Evolutionary conservation across 768 basidiomycete species (phyloP).

Genomic region (Rhodotorula paludigena): DNA sequence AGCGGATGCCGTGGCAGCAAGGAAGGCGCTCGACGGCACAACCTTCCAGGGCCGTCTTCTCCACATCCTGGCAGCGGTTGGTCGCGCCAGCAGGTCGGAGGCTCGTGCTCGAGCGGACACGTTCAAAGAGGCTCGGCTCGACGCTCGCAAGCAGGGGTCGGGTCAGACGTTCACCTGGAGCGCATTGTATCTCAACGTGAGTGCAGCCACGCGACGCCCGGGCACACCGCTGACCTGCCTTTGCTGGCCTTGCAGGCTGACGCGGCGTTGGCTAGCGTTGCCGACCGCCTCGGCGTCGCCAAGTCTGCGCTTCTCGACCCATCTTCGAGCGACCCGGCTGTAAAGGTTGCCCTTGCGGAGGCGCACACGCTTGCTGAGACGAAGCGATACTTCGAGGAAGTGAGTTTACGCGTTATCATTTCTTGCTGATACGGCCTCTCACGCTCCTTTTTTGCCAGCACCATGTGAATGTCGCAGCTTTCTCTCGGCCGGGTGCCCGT

Average conservation of each 20-base stretch:
- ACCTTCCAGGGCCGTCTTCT: constrained; percentile 87
- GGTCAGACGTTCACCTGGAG: constrained; percentile 86
- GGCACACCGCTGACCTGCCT: no score
- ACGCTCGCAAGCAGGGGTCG: constrained; percentile 62
- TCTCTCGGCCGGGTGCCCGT: constrained; percentile 46
- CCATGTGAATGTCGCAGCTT: constrained; percentile 47
- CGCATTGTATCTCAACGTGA: constrained; percentile 94
- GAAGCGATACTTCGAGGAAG: constrained; percentile 71
- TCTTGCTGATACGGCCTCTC: constrained; percentile 38
- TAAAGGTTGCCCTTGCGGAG: constrained; percentile 92
- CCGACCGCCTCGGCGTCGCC: constrained; percentile 75
- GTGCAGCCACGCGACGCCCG: no score
- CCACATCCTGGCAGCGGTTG: constrained; percentile 80
- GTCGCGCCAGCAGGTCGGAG: constrained; percentile 45
- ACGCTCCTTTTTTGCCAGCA: constrained; percentile 33
- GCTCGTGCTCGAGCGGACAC: constrained; percentile 51
- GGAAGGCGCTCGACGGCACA: constrained; percentile 68
- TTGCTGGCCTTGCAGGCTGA: constrained; percentile 61
- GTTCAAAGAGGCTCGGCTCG: constrained; percentile 59
- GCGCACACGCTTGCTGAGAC: constrained; percentile 95
- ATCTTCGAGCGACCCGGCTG: constrained; percentile 61
- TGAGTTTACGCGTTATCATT: constrained; percentile 54
- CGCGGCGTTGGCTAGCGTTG: constrained; percentile 84
- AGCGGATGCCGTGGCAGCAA: constrained; percentile 61
- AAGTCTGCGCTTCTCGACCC: constrained; percentile 86